Base-by-base conservation (phyloP, 805 yeast genomes). In the Lipomyces kockii region DNA sequence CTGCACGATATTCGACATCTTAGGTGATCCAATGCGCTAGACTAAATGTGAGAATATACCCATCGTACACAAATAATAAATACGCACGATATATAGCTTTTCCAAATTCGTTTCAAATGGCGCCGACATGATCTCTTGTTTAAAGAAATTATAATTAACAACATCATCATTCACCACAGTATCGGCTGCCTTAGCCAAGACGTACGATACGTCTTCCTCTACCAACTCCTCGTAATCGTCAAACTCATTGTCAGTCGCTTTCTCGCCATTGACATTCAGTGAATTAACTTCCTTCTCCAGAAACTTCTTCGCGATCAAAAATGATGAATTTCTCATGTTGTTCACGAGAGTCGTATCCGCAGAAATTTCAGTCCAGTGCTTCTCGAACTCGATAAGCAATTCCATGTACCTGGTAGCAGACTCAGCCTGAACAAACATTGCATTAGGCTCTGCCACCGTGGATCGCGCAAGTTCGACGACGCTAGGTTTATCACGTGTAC, bases 161-260 rank as follows among this genome's bases (percentile, higher is more conserved):
- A 80, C 76, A 63, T 80, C 79, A 64, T 80, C 81, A 9, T 77
- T 78, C 51, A 80, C 73, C 9, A 75, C 76, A 29, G 79, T 62
- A 14, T 78, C 75, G 1, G 65, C 14, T 0, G 80, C 77, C 3
- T 63, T 27, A 14, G 74, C 74, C 27, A 80, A 72, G 17, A 74
- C 63, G 9, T 61, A 67, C 43, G 66, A 57, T 60, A 61, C 35
- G 27, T 64, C 71, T 22, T 66, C 67, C 12, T 68, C 71, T 29
- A 14, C 68, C 1, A 71, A 56, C 11, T 51, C 60, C 11, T 68
- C 68, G 32, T 60, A 32, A 7, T 58, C 66, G 43, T 69, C 74
- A 12, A 34, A 27, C n/a, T 65, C 66, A 4, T 25, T 64, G 27
- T 34, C 61, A 11, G 12, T 17, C 20, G 34, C 69, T 2, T 54